Conservation (phyloP, 495 filamentous ascomycete species). For the Penicillium maclennaniae region DNA sequence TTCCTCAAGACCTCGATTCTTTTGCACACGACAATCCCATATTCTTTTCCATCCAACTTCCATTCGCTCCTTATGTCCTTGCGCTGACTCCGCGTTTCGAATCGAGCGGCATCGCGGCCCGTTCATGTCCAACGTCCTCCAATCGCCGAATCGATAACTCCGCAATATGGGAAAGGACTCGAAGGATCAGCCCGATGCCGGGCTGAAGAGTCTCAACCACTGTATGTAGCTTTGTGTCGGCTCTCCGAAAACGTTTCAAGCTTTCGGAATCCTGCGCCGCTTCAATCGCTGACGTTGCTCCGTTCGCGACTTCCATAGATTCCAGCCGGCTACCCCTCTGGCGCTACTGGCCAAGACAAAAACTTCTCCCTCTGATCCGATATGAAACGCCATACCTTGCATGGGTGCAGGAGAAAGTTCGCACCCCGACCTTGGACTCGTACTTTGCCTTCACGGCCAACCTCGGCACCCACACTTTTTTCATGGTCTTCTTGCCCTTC, state of each 20-base stretch:
- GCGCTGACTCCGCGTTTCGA: slow-evolving; percentile 11
- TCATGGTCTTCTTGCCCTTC: slow-evolving; percentile 89
- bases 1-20: slow-evolving; percentile 1
- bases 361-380: slow-evolving; percentile 78
- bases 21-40: neutral
- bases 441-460: slow-evolving; percentile 97
- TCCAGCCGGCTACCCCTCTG: slow-evolving; percentile 78
- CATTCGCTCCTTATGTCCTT: slow-evolving; percentile 25
- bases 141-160: slow-evolving; percentile 22
- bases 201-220: slow-evolving; percentile 68
- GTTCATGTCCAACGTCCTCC: slow-evolving; percentile 25
- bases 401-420: slow-evolving; percentile 69
- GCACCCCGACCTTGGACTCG: slow-evolving; percentile 79
- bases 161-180: slow-evolving; percentile 33
- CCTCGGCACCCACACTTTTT: slow-evolving; percentile 96
- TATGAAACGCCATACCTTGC: slow-evolving; percentile 96
- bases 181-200: slow-evolving; percentile 59
- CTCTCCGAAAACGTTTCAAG: neutral
- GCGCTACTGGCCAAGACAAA: slow-evolving; percentile 80
- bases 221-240: slow-evolving; percentile 49
- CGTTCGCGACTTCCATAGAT: slow-evolving; percentile 50
- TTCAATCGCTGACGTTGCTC: slow-evolving; percentile 6
- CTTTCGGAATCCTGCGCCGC: neutral
- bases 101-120: slow-evolving; percentile 20
- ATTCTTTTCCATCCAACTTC: slow-evolving; percentile 15